Percentiles rank a stretch among this genome's conserved stretches.
phyloP scores from a whole-genome alignment of 345 rosid genomes.

The Orychophragmus violaceus region DNA sequence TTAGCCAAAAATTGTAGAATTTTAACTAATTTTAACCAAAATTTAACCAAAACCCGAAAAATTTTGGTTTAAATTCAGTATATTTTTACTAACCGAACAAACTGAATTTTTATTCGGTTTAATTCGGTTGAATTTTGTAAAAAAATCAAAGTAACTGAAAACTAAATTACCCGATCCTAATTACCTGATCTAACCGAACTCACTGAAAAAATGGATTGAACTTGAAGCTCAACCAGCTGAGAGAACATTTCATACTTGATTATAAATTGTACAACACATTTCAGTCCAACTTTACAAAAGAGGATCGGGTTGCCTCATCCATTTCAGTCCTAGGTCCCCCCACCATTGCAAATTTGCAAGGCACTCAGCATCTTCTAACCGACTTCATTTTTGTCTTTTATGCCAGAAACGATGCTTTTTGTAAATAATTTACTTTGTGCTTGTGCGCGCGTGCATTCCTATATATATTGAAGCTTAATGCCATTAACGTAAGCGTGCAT shows the following conservation, averaged over 20 bases:
- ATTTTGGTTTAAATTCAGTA: no score
- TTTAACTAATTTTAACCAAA: no score
- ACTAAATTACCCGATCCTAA: no score
- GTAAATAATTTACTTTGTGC: neutral
- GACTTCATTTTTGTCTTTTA: neutral
- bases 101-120: no score
- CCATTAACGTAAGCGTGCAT: conserved; percentile 12
- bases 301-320: conserved; percentile 5
- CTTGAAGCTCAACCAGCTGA: neutral
- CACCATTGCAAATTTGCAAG: conserved; percentile 14
- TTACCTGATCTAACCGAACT: no score
- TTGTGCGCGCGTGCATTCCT: neutral
- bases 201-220: neutral
- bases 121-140: no score
- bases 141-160: no score
- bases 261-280: neutral
- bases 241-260: neutral
- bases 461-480: neutral
- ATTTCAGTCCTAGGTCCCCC: conserved; percentile 10
- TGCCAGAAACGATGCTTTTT: neutral
- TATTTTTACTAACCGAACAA: no score
- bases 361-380: conserved; percentile 7
- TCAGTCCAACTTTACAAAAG: neutral
- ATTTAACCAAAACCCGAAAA: no score
- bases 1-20: no score